Conservation (phyloP, 148 eudicot species). For the Cornus controversa region DNA sequence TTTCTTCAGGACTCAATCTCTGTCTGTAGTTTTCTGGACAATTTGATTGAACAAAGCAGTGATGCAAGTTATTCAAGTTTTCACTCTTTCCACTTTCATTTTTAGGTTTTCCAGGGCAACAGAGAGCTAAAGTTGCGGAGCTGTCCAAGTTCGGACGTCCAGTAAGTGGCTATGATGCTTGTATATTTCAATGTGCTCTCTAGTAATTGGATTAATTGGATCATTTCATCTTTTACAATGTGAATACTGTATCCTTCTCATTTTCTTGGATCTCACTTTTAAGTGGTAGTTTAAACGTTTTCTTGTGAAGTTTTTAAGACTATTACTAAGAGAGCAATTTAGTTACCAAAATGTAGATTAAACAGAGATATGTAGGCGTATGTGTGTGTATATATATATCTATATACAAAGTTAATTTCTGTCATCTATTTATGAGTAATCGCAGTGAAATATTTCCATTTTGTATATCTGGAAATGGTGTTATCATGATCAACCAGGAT, state of each 20-base stretch:
- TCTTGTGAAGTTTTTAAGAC: background rate
- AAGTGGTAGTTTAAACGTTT: background rate
- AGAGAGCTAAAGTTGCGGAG: constrained; percentile 38
- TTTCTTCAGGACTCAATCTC: background rate
- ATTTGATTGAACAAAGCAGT: background rate
- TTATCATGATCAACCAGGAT: background rate
- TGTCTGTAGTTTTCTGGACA: background rate
- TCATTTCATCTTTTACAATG: no score
- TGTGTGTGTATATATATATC: no score
- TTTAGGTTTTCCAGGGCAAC: constrained; percentile 41
- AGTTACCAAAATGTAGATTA: background rate
- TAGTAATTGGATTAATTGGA: background rate
- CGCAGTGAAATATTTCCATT: no score
- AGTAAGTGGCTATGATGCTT: constrained; percentile 21
- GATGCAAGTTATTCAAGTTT: background rate
- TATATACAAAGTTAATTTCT: background rate
- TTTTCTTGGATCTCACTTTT: constrained; percentile 2
- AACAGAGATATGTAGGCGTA: background rate
- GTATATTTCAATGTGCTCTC: constrained; percentile 1
- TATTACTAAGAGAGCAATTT: background rate
- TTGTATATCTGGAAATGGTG: background rate
- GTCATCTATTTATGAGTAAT: background rate
- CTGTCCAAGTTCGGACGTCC: constrained; percentile 53
- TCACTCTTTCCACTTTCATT: constrained; percentile 3
- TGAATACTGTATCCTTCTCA: constrained; percentile 1